Percentiles rank a stretch among this genome's conserved stretches.
Conservation (phyloP, 108 stramenopile genomes). For the Cyclotella atomus region DNA sequence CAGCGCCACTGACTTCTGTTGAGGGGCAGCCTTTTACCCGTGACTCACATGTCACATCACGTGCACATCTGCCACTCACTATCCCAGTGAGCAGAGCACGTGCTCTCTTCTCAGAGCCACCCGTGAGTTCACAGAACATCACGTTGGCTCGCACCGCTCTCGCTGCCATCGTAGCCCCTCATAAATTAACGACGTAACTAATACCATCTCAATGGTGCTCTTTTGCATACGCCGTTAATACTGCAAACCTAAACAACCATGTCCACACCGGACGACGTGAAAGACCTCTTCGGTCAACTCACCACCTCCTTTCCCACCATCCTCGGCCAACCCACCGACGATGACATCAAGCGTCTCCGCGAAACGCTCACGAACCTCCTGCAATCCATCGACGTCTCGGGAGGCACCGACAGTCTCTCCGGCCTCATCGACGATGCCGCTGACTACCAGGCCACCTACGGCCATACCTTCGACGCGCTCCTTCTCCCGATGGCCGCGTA, state of each 20-base stretch:
- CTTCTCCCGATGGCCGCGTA: not conserved
- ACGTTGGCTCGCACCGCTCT: too few relatives aligned
- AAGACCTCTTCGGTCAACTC: not conserved
- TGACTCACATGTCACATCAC: too few relatives aligned
- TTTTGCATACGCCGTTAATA: too few relatives aligned
- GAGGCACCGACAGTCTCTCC: not conserved
- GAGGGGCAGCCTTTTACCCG: not conserved
- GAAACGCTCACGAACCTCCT: not conserved
- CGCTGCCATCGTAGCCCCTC: too few relatives aligned
- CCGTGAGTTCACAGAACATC: too few relatives aligned
- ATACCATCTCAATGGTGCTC: too few relatives aligned
- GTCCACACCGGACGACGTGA: not conserved
- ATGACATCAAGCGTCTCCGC: not conserved
- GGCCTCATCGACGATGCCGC: not conserved
- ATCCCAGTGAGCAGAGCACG: too few relatives aligned
- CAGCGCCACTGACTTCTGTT: too few relatives aligned
- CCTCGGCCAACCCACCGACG: not conserved
- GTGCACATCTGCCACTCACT: too few relatives aligned
- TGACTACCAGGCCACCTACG: not conserved
- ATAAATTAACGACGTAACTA: too few relatives aligned
- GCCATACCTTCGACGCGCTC: not conserved
- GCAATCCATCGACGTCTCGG: not conserved
- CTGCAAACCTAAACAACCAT: slow-evolving; percentile 8
- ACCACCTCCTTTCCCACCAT: not conserved
- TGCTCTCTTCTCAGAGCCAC: too few relatives aligned